Evolutionary conservation across 2,329 filamentous ascomycete species (phyloP), one percentile per base, ranked within the genome.

Genomic region (Rutstroemia sp.): DNA sequence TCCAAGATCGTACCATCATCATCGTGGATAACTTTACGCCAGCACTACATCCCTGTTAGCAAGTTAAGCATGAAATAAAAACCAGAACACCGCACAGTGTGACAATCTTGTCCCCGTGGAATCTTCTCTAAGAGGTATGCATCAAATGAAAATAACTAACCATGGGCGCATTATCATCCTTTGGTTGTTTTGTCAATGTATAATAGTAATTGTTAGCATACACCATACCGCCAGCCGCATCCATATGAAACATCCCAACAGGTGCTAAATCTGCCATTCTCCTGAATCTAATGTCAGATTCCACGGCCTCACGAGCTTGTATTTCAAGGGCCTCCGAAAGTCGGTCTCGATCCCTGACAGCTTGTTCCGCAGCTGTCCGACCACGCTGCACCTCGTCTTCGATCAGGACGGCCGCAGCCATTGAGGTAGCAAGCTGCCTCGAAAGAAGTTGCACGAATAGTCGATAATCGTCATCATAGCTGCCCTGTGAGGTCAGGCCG

Each of bases 351-450:
- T 94, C 88, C 59, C 88, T 73, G 2, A 87, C 87, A 9, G 89
- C 89, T 39, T 90, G 75, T 57, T 82, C 82, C 19, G 88, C 88
- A 1, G 88, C 88, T 63, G 78, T 79, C 69, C 89, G 84, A 1
- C 87, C 86, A 58, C 88, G 79, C 58, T 80, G 81, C 61, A 92
- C 91, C 67, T 94, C 89, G 62, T 92, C 88, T 68, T 92, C 88
- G 57, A 92, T 91, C 2, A 94, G 71, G 0, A 92, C 87, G 0
- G 92, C 88, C 0, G 88, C 92, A 1, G 88, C 88, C 69, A 92
- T 78, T 0, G 88, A 90, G 0, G 88, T 92, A 7, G 86, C 87
- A 8, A 92, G 75, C 67, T 92, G 88, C 19, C 88, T 80, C 45
- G 84, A 86, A 5, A 92, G 72, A 1, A 92, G 76, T 63, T 88